phyloP scores from a whole-genome alignment of 805 yeast genomes.

The Yamadazyma scolyti region DNA sequence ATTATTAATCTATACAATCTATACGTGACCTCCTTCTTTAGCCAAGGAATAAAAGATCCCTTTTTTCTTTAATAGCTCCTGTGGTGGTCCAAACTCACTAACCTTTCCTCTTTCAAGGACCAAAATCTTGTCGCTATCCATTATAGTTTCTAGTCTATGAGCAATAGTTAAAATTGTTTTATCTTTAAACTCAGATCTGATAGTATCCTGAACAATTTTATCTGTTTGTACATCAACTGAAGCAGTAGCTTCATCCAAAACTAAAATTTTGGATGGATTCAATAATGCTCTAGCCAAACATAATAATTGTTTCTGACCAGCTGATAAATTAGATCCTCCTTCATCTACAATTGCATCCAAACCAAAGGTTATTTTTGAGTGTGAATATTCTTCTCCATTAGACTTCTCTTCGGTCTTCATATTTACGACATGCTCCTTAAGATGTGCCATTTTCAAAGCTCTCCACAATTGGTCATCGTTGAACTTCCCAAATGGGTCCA shows the following conservation, averaged over 20 bases:
- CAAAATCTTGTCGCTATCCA: slow-evolving; percentile 39
- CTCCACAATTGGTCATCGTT: slow-evolving; percentile 79
- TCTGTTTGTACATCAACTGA: slow-evolving; percentile 39
- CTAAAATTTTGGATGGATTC: slow-evolving; percentile 63
- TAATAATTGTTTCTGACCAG: slow-evolving; percentile 37
- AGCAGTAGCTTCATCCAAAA: slow-evolving; percentile 78
- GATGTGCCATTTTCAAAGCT: slow-evolving; percentile 73
- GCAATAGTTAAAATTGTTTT: slow-evolving; percentile 40
- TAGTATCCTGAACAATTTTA: slow-evolving; percentile 34
- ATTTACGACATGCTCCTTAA: slow-evolving; percentile 57
- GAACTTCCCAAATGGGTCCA: slow-evolving; percentile 73
- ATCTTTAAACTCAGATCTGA: slow-evolving; percentile 33
- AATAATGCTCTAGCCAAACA: slow-evolving; percentile 38
- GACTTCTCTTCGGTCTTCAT: slow-evolving; percentile 43
- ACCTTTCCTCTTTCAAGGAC: slow-evolving; percentile 36
- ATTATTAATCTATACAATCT: no score
- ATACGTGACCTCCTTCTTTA: slow-evolving; percentile 31
- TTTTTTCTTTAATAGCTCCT: slow-evolving; percentile 22
- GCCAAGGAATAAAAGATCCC: slow-evolving; percentile 34
- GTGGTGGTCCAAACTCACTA: slow-evolving; percentile 36
- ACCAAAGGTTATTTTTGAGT: slow-evolving; percentile 12
- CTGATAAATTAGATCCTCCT: slow-evolving; percentile 35
- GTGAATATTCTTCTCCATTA: slow-evolving; percentile 13
- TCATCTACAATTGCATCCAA: slow-evolving; percentile 29
- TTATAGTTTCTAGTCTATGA: slow-evolving; percentile 38